phyloP scores from a whole-genome alignment of 257 asterid species.

The Nicotiana tomentosiformis region DNA sequence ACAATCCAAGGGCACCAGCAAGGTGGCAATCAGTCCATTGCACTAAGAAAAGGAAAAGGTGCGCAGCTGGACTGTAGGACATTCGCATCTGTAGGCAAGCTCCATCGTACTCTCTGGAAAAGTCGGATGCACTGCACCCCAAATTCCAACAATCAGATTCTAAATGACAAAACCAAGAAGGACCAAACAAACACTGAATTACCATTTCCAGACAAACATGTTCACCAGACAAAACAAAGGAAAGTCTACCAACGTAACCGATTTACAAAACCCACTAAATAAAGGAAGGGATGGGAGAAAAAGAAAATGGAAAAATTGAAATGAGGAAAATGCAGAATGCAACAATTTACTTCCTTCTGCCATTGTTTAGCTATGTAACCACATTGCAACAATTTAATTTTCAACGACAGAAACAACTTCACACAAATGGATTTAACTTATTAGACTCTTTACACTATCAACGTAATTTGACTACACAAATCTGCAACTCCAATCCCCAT shows the following conservation, averaged over 20 bases:
- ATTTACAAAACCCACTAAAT: not conserved
- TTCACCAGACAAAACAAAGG: not conserved
- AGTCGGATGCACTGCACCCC: slow-evolving; percentile 77
- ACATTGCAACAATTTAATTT: not conserved
- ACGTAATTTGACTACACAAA: not conserved
- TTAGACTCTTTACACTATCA: not conserved
- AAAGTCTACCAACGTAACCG: not conserved
- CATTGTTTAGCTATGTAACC: not conserved
- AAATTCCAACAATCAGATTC: slow-evolving; percentile 2
- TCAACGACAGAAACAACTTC: not conserved
- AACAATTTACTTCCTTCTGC: not conserved
- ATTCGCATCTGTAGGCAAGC: slow-evolving; percentile 95
- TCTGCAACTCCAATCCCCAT: not conserved
- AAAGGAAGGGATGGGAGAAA: not conserved
- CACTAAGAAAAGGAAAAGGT: slow-evolving; percentile 76
- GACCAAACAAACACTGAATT: not conserved
- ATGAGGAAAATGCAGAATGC: not conserved
- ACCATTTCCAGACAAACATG: not conserved
- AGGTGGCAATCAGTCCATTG: slow-evolving; percentile 95
- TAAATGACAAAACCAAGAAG: not conserved
- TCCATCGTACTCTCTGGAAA: slow-evolving; percentile 78
- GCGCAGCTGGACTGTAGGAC: slow-evolving; percentile 96
- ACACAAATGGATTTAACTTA: not conserved
- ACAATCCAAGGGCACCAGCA: slow-evolving; percentile 92
- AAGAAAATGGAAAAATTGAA: not conserved